Evolutionary conservation across 2,329 filamentous ascomycete genomes (phyloP), one percentile per base, ranked within the genome.

Genomic region (Microdochium trichocladiopsis): DNA sequence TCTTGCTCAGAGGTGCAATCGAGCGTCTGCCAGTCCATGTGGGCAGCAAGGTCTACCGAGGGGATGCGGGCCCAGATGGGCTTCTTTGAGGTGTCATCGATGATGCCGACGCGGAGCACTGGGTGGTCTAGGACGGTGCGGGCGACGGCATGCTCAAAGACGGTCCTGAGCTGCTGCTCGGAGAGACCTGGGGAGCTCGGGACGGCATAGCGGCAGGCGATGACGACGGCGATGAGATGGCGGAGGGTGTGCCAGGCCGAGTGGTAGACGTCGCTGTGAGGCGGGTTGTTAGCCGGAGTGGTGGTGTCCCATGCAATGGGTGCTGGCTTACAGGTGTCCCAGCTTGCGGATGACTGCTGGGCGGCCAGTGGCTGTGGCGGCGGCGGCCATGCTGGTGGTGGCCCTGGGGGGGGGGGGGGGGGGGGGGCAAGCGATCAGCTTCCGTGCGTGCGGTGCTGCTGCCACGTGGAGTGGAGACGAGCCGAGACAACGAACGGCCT

Each of bases 141-240:
- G 12, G 55, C 54, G 23, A 60, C 52, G 25, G 54, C 51, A 18
- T 43, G 45, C 41, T 58, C 55, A 25, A 58, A 48, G 23, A 24
- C 24, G 8, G 41, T 50, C 18, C 28, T 25, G 5, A 57, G 22
- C 16, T 50, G 28, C 8, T 31, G 23, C 2, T 51, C 37, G 16
- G 47, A 24, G 21, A 50, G 47, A 23, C 37, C 25, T 16, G 9
- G 24, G 16, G 56, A 25, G 2, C 31, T 23, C 4, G 57, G 54
- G 4, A 57, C 33, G 8, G 50, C 2, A 22, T 52, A 60, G 31
- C 57, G 57, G 43, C 55, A 60, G n/a, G 52, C 53, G 2, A 60
- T 45, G 48, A 55, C 55, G 14, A 53, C 54, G 50, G 53, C 56
- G 21, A 48, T 22, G 18, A 57, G 58, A 4, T 55, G 24, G 28